Evolutionary conservation across 2,329 filamentous ascomycete genomes (phyloP).

Genomic region (Chaetomium globosum): DNA sequence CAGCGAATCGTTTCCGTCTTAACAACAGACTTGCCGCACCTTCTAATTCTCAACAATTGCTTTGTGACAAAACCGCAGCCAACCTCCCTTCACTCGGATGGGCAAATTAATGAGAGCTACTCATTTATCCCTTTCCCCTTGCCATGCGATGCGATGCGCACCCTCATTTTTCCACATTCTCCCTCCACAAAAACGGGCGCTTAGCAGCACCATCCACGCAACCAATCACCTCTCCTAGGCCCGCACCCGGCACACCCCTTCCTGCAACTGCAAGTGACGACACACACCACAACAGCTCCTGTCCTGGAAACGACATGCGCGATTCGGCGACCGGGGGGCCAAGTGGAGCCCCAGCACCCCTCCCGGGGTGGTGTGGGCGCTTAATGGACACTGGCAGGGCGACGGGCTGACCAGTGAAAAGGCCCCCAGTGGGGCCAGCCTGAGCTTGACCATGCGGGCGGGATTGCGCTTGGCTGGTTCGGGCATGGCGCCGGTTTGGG

Average conservation of each 20-base stretch:
- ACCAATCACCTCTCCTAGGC: constrained; percentile 5
- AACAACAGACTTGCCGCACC: background rate
- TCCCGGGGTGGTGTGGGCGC: constrained; percentile 18
- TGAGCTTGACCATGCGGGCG: constrained; percentile 30
- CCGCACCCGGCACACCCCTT: background rate
- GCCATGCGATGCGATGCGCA: background rate
- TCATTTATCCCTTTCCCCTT: background rate
- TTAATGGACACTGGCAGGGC: constrained; percentile 11
- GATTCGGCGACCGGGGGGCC: constrained; percentile 4
- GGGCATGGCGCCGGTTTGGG: constrained; percentile 1
- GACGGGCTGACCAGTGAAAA: constrained; percentile 11
- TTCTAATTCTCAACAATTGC: background rate
- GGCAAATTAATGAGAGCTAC: constrained; percentile 9
- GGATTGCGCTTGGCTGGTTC: constrained; percentile 20
- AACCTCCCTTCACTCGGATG: background rate
- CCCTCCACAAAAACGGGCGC: constrained; percentile 4
- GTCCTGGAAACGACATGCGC: constrained; percentile 5
- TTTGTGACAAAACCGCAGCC: background rate
- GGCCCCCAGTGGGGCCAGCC: constrained; percentile 4
- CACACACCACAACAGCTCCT: constrained; percentile 4
- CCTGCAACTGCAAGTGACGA: constrained; percentile 20
- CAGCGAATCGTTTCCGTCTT: background rate
- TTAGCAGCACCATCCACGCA: background rate
- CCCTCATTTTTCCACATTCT: background rate
- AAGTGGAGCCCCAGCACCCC: background rate